Percentiles rank a stretch among this genome's conserved stretches.
Conservation (phyloP, 768 basidiomycete species). For the Amanita thiersii region DNA sequence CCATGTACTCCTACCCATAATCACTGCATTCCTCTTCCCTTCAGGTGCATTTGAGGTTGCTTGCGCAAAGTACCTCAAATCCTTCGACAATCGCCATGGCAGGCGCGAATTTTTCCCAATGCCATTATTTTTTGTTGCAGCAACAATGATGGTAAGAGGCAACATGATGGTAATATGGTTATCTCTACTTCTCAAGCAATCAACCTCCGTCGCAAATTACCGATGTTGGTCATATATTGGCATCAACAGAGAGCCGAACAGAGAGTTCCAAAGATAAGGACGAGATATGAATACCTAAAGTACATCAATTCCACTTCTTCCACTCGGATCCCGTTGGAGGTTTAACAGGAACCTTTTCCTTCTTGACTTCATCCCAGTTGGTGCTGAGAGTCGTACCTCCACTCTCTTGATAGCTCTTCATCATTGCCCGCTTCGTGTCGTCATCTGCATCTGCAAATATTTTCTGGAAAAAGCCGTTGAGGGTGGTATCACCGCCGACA, state of each 20-base stretch:
- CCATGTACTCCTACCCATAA: slow-evolving; percentile 98
- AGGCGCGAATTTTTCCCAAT: slow-evolving; percentile 73
- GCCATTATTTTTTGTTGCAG: slow-evolving; percentile 80
- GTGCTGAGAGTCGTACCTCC: slow-evolving; percentile 95
- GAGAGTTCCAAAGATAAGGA: too few species aligned
- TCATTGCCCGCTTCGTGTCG: slow-evolving; percentile 89
- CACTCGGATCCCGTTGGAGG: slow-evolving; percentile 82
- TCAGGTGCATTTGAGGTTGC: slow-evolving; percentile 58
- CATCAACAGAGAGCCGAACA: too few species aligned
- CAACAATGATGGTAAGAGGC: slow-evolving; percentile 85
- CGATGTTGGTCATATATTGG: slow-evolving; percentile 2
- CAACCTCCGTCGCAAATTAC: too few species aligned
- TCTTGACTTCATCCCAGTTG: slow-evolving; percentile 87
- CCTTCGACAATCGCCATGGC: slow-evolving; percentile 85
- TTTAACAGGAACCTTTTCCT: slow-evolving; percentile 62
- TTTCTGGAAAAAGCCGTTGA: slow-evolving; percentile 88
- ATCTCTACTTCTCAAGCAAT: slow-evolving; percentile 7
- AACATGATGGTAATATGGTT: slow-evolving; percentile 32
- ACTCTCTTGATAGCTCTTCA: slow-evolving; percentile 95
- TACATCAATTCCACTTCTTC: slow-evolving; percentile 61
- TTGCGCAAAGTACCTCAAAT: slow-evolving; percentile 89
- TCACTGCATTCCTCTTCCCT: slow-evolving; percentile 58
- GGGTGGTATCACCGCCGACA: slow-evolving; percentile 77
- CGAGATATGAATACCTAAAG: slow-evolving; percentile 1
- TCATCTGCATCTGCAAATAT: slow-evolving; percentile 88